phyloP scores from a whole-genome alignment of 1,284 basidiomycete species.

The Xerocomus minutiporus region DNA sequence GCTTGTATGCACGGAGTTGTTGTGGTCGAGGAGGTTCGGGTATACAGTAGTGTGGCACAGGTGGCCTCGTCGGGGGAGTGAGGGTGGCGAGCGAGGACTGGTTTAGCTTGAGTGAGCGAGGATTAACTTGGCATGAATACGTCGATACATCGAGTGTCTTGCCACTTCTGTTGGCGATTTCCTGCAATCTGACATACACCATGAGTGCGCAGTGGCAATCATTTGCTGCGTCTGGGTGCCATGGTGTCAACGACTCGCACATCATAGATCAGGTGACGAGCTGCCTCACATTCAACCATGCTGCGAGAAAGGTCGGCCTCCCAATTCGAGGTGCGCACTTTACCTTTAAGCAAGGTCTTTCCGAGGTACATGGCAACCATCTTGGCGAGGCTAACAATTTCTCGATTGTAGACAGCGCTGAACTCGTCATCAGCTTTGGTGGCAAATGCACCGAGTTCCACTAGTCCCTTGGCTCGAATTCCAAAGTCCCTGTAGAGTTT shows the following conservation, averaged over 20 bases:
- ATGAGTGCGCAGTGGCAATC: slow-evolving; percentile 53
- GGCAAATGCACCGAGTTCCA: slow-evolving; percentile 55
- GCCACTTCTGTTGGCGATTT: slow-evolving; percentile 33
- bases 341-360: slow-evolving; percentile 47
- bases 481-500: slow-evolving; percentile 60
- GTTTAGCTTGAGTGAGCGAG: slow-evolving; percentile 7
- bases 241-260: background rate
- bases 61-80: background rate
- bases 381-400: slow-evolving; percentile 50
- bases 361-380: slow-evolving; percentile 50
- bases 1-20: slow-evolving; percentile 51
- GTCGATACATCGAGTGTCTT: slow-evolving; percentile 26
- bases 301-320: slow-evolving; percentile 40
- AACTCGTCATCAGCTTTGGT: slow-evolving; percentile 44
- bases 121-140: slow-evolving; percentile 32
- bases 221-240: slow-evolving; percentile 51
- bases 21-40: slow-evolving; percentile 38
- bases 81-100: background rate
- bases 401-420: slow-evolving; percentile 35
- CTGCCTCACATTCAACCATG: slow-evolving; percentile 47
- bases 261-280: background rate
- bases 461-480: slow-evolving; percentile 46
- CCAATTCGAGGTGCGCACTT: slow-evolving; percentile 56
- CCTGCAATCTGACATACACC: slow-evolving; percentile 42
- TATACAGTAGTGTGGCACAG: slow-evolving; percentile 27